These are phyloP conservation scores for Sindora glabra DNA, from an alignment of 306 rosid genomes.

Conservation along the genomic window DNA sequence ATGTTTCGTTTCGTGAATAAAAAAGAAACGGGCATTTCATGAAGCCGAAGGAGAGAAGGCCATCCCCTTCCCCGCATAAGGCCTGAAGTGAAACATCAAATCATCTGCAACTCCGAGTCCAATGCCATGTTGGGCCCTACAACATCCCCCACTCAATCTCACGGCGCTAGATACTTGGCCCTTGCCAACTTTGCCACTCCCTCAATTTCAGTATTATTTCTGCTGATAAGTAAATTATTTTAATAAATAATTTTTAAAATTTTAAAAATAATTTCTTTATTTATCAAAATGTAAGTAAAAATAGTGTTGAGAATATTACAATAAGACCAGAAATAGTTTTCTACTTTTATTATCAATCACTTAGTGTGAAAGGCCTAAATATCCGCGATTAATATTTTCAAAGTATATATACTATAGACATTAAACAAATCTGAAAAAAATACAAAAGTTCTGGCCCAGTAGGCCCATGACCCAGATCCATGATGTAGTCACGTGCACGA, in stretches of 20 bases:
- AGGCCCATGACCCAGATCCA: slow-evolving; percentile 61
- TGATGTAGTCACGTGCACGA: slow-evolving; percentile 82
- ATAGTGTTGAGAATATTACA: too few relatives aligned
- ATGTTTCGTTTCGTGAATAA: too few relatives aligned
- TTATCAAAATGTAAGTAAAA: too few relatives aligned
- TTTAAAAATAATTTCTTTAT: too few relatives aligned
- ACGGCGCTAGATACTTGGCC: slow-evolving; percentile 36
- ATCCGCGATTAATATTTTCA: too few relatives aligned
- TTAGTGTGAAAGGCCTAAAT: too few relatives aligned
- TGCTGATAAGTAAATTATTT: too few relatives aligned
- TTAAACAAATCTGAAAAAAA: neutral
- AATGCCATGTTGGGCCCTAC: slow-evolving; percentile 18
- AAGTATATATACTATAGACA: neutral
- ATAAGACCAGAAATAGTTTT: too few relatives aligned
- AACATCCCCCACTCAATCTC: slow-evolving; percentile 36
- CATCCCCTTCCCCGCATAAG: neutral
- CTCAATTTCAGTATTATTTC: too few relatives aligned
- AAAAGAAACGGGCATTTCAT: neutral
- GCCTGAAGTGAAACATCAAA: slow-evolving; percentile 41
- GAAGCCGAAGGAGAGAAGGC: neutral
- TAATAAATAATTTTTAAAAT: too few relatives aligned
- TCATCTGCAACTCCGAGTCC: slow-evolving; percentile 25
- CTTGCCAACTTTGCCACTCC: slow-evolving; percentile 29
- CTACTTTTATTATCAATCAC: too few relatives aligned
- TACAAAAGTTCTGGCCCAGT: slow-evolving; percentile 20